A percentile compares a stretch with the other conserved stretches of the same genome.
Evolutionary conservation across 2,329 filamentous ascomycete genomes (phyloP).

Genomic region (Cladosporium sp.): DNA sequence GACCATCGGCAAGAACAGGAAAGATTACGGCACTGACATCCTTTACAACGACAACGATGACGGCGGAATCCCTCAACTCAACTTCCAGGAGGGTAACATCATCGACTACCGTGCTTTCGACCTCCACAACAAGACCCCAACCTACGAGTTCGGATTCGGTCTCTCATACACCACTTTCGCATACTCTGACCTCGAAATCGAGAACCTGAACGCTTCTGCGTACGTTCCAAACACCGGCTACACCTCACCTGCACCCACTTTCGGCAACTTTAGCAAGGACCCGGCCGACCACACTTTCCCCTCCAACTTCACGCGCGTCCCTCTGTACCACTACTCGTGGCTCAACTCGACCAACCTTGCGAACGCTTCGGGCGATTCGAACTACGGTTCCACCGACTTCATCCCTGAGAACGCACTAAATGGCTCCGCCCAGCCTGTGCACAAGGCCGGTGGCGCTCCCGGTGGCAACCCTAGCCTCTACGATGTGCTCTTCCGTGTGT

Average conservation of each 20-base stretch:
- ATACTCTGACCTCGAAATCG: constrained; percentile 64
- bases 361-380: constrained; percentile 55
- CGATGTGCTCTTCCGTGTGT: constrained; percentile 66
- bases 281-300: constrained; percentile 60
- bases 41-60: constrained; percentile 66
- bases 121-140: constrained; percentile 57
- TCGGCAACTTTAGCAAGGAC: constrained; percentile 64
- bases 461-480: constrained; percentile 64
- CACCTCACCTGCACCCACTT: constrained; percentile 61
- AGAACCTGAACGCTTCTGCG: constrained; percentile 41
- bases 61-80: constrained; percentile 61
- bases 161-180: constrained; percentile 74
- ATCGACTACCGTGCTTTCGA: constrained; percentile 73
- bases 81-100: constrained; percentile 72
- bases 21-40: constrained; percentile 67
- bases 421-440: constrained; percentile 56
- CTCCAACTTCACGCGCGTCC: constrained; percentile 51
- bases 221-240: constrained; percentile 62
- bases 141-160: constrained; percentile 77
- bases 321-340: constrained; percentile 67
- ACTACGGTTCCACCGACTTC: constrained; percentile 62
- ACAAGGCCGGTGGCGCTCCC: constrained; percentile 63
- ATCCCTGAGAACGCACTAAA: constrained; percentile 61
- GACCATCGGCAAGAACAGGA: constrained; percentile 67
- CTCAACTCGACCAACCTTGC: constrained; percentile 61